phyloP scores from a whole-genome alignment of 257 asterid species.

The Salvia miltiorrhiza region DNA sequence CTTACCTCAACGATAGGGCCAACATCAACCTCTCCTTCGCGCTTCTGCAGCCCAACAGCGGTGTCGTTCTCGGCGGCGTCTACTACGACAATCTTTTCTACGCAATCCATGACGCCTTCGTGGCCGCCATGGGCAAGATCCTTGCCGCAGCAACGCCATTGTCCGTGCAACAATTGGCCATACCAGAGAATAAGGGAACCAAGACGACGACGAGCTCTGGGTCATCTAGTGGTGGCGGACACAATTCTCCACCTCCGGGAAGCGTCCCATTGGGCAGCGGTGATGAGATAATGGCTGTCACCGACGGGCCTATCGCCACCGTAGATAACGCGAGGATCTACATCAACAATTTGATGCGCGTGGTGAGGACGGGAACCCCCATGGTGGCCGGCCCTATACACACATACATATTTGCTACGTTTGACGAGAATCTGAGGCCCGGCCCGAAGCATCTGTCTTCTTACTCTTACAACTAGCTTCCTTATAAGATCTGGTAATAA shows the following conservation, averaged over 20 bases:
- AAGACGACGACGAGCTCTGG: too few species aligned
- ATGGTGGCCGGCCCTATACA: slow-evolving; percentile 18
- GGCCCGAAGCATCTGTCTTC: neutral
- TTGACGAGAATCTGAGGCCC: slow-evolving; percentile 22
- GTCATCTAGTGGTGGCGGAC: too few species aligned
- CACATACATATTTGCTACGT: slow-evolving; percentile 21
- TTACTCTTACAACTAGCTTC: neutral
- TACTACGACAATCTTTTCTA: neutral
- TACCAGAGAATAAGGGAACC: too few species aligned
- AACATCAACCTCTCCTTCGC: neutral
- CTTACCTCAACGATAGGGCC: neutral
- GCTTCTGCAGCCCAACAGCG: neutral
- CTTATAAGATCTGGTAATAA: neutral
- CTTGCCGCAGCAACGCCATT: neutral
- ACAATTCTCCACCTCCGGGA: too few species aligned
- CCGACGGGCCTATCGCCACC: neutral
- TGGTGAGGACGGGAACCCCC: slow-evolving; percentile 18
- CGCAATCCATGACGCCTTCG: neutral
- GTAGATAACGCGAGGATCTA: neutral
- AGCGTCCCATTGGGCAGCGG: too few species aligned
- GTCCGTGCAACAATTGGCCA: too few species aligned
- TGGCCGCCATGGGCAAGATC: neutral
- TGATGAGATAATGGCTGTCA: neutral
- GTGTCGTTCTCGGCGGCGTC: neutral
- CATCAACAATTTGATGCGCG: slow-evolving; percentile 9